A percentile compares a stretch with the other conserved stretches of the same genome.
Conservation (phyloP, 1,139 yeast species). For the Yamadazyma conglobata region DNA sequence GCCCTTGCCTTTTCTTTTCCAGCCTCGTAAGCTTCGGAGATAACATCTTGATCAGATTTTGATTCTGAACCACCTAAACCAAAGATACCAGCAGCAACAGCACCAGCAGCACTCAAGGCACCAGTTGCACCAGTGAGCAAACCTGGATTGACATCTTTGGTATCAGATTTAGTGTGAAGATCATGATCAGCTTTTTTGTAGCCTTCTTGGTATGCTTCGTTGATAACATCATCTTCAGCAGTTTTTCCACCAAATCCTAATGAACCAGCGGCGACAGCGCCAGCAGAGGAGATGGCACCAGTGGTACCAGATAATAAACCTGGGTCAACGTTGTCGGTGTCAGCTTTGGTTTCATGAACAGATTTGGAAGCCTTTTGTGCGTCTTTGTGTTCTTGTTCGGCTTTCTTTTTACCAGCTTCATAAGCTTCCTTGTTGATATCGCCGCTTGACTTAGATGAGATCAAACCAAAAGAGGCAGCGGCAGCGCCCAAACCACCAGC, state of each 20-base stretch:
- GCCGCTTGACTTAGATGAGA: conserved; percentile 2
- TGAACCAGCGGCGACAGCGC: conserved; percentile 15
- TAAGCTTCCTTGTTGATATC: conserved; percentile 14
- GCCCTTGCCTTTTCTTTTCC: conserved; percentile 11
- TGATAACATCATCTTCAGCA: conserved; percentile 6
- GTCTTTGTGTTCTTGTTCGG: no score
- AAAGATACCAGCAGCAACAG: conserved; percentile 14
- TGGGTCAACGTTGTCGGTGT: conserved; percentile 3
- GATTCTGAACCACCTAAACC: conserved; percentile 11
- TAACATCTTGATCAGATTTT: conserved; percentile 1
- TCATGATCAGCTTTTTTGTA: conserved; percentile 11
- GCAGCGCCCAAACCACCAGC: conserved; percentile 15
- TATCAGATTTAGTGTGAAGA: conserved; percentile 5
- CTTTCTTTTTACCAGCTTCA: conserved; percentile 16
- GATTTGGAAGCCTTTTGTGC: no score
- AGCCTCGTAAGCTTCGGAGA: conserved; percentile 17
- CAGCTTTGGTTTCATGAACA: conserved; percentile 6
- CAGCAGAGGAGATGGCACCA: conserved; percentile 15
- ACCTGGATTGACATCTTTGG: conserved; percentile 4
- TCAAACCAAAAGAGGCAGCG: conserved; percentile 16
- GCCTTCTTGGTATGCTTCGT: conserved; percentile 18
- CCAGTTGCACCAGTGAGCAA: conserved; percentile 15
- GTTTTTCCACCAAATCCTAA: conserved; percentile 12
- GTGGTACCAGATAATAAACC: conserved; percentile 14
- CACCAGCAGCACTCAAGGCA: conserved; percentile 15